Percentiles rank a stretch among this genome's conserved stretches.
These are phyloP conservation scores for Claviceps fusiformis DNA, from an alignment of 2,329 filamentous ascomycete genomes.

Conservation along the genomic window DNA sequence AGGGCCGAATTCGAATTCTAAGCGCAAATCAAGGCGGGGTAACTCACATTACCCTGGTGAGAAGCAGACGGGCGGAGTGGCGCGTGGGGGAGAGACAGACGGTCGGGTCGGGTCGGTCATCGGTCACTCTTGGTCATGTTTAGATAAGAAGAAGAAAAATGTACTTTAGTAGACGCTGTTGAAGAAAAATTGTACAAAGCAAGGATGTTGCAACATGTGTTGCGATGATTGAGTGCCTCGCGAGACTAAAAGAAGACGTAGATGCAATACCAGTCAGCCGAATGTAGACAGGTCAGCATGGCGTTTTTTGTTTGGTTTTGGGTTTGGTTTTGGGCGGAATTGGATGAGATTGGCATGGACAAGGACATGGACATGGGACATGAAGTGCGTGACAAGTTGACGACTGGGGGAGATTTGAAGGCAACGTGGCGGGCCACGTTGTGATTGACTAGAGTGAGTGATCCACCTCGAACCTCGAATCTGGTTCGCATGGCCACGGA, in stretches of 20 bases:
- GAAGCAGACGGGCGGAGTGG: not conserved
- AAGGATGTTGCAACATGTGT: not conserved
- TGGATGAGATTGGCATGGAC: no score
- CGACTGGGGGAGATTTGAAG: no score
- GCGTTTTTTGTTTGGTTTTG: no score
- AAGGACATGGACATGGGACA: no score
- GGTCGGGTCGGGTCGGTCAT: no score
- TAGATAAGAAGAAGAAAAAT: conserved; percentile 21
- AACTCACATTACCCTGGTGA: not conserved
- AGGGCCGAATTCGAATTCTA: conserved; percentile 14
- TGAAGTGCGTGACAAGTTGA: no score
- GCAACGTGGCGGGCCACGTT: not conserved
- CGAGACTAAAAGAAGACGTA: no score
- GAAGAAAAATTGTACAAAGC: conserved; percentile 3
- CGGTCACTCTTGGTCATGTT: conserved; percentile 11
- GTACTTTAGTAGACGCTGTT: conserved; percentile 29
- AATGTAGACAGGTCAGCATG: no score
- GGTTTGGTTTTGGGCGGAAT: no score
- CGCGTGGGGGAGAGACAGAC: not conserved
- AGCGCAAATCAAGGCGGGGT: conserved; percentile 7
- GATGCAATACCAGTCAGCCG: no score
- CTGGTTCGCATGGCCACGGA: not conserved
- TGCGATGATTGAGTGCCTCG: not conserved
- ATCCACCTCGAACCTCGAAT: not conserved
- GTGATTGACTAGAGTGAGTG: not conserved